phyloP scores from a whole-genome alignment of 768 basidiomycete species.

The Aureoboletus auriporus region DNA sequence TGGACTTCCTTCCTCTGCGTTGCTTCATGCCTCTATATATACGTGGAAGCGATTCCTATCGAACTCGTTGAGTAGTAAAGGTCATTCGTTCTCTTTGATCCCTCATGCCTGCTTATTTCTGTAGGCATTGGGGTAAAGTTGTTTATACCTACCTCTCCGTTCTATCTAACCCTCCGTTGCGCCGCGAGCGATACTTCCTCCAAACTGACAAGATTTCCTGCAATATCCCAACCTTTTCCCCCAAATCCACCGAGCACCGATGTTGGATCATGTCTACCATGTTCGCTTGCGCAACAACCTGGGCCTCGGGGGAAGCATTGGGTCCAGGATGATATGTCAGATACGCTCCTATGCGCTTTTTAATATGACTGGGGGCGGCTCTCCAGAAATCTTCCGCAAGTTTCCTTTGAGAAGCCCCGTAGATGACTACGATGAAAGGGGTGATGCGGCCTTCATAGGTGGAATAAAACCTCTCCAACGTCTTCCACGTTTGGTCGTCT shows the following conservation, averaged over 20 bases:
- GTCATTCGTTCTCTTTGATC: too few relatives aligned
- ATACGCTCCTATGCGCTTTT: constrained; percentile 4
- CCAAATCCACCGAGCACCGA: constrained; percentile 13
- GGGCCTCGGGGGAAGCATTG: constrained; percentile 4
- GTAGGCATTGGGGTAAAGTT: not conserved
- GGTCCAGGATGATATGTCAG: constrained; percentile 13
- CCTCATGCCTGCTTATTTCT: too few relatives aligned
- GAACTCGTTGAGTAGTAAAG: not conserved
- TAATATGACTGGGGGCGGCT: constrained; percentile 8
- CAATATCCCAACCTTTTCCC: constrained; percentile 12
- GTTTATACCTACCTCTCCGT: not conserved
- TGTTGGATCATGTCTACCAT: constrained; percentile 12
- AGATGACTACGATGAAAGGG: constrained; percentile 17
- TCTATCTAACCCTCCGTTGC: not conserved
- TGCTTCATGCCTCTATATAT: constrained; percentile 2
- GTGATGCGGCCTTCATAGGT: constrained; percentile 11
- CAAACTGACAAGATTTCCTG: constrained; percentile 15
- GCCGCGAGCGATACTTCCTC: constrained; percentile 17
- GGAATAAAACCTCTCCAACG: constrained; percentile 12
- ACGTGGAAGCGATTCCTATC: not conserved
- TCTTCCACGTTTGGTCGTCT: constrained; percentile 9
- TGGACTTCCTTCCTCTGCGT: constrained; percentile 2
- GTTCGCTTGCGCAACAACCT: constrained; percentile 5
- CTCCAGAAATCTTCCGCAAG: constrained; percentile 11
- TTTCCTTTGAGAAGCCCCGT: constrained; percentile 1